Evolutionary conservation across 805 yeast species (phyloP), one percentile per base, ranked within the genome.

Genomic region (Ogataea trehalophila): DNA sequence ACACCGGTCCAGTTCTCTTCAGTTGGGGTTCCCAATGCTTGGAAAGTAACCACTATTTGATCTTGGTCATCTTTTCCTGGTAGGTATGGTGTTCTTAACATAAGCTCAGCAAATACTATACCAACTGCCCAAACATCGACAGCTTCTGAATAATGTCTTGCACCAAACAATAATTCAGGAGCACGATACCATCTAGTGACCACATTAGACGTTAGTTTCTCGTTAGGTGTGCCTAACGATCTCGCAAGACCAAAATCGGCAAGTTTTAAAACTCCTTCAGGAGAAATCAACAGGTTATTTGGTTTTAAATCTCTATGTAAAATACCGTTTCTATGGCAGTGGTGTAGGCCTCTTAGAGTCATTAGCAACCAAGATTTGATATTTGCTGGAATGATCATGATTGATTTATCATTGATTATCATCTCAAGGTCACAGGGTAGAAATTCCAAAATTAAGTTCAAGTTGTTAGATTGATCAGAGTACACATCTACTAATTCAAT

Each of bases 201-300:
- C 4, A 94, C 99, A 53, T 91, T 92, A 2, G 96, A 87, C 0
- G 98, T 87, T 64, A 94, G 71, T 40, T 75, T 78, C 53, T 86
- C 94, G 49, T 81, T 79, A 0, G 91, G 87, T 22, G 83, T 75
- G 0, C 95, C 92, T 48, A 88, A 71, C 2, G 91, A 79, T 52
- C 99, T 72, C 0, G 98, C 98, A 40, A 92, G 73, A 55, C 99
- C 99, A 71, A 94, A 94, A 87, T 94, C 99, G 2, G 99, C 99
- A 51, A 94, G 76, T 64, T 94, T 94, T 50, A 94, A 73, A 53
- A 85, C 82, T 0, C 99, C 99, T 50, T 78, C 79, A 0, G 96
- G 94, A 0, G 96, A 85, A 35, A 94, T 70, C 46, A 94, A 71
- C 69, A 94, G 73, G 67, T 94, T 94, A 64, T 87, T 88, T 14